Conservation (phyloP, 106 monocot species). For the Amphibolis antarctica region DNA sequence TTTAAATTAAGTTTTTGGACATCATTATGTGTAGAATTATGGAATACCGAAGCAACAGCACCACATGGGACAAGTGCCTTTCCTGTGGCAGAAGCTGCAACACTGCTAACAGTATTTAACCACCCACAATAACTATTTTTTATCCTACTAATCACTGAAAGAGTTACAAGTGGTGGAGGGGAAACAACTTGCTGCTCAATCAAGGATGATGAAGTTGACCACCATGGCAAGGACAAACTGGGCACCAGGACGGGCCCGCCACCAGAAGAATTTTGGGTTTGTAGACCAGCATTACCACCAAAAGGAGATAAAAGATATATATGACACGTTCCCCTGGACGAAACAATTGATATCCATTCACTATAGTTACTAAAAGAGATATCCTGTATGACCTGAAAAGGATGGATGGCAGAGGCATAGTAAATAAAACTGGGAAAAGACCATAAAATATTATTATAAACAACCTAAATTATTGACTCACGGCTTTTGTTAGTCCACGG, state of each 20-base stretch:
- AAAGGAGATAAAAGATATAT: slow-evolving; percentile 83
- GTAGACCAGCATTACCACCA: slow-evolving; percentile 76
- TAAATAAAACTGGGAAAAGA: background rate
- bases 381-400: slow-evolving; percentile 81
- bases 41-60: slow-evolving; percentile 77
- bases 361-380: slow-evolving; percentile 84
- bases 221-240: slow-evolving; percentile 75
- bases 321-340: slow-evolving; percentile 81
- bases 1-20: slow-evolving; percentile 12
- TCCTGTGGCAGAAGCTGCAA: slow-evolving; percentile 80
- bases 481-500: slow-evolving; percentile 88
- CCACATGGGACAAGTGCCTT: slow-evolving; percentile 64
- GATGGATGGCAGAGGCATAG: background rate
- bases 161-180: slow-evolving; percentile 54
- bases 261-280: slow-evolving; percentile 35
- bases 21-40: slow-evolving; percentile 37
- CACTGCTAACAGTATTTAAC: slow-evolving; percentile 83
- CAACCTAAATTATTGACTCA: slow-evolving; percentile 18
- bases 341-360: slow-evolving; percentile 90
- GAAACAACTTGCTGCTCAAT: slow-evolving; percentile 44
- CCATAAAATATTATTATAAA: no score
- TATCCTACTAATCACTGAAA: slow-evolving; percentile 82
- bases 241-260: slow-evolving; percentile 44
- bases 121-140: slow-evolving; percentile 73
- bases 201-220: slow-evolving; percentile 45